Evolutionary conservation across 345 rosid species (phyloP).

Genomic region (Physaria fendleri): DNA sequence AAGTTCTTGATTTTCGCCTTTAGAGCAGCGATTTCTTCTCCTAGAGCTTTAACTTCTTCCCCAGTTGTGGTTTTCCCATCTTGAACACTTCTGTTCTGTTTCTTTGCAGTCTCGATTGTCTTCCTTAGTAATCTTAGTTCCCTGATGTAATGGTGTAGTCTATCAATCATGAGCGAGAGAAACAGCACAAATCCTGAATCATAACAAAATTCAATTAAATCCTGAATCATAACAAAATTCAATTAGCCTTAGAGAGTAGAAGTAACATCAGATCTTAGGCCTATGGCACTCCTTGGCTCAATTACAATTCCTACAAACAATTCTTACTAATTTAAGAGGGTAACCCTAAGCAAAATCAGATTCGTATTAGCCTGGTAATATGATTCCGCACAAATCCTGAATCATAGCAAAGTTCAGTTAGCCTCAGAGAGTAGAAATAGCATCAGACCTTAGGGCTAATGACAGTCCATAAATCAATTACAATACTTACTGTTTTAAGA

Average conservation of each 20-base stretch:
- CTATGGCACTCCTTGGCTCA: not conserved
- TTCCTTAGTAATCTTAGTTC: conserved; percentile 68
- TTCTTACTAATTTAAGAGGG: not conserved
- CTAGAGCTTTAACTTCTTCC: conserved; percentile 40
- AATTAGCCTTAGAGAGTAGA: not conserved
- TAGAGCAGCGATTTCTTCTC: conserved; percentile 40
- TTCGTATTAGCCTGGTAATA: not conserved
- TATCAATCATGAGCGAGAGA: conserved; percentile 75
- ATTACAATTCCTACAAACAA: not conserved
- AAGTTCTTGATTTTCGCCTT: conserved; percentile 42
- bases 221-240: not conserved
- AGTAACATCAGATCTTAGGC: not conserved
- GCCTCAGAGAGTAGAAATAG: too few species aligned
- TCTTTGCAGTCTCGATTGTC: conserved; percentile 72
- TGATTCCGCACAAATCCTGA: too few species aligned
- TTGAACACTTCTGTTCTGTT: conserved; percentile 52
- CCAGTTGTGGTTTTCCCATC: conserved; percentile 45
- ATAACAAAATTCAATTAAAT: not conserved
- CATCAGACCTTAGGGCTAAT: not conserved
- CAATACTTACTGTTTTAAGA: not conserved
- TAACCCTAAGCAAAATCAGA: not conserved
- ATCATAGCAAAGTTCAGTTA: too few species aligned
- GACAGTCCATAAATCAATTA: not conserved
- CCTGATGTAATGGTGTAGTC: conserved; percentile 82
- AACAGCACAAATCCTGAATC: conserved; percentile 76